Conservation (phyloP, 768 basidiomycete genomes). For the Hericium erinaceus region DNA sequence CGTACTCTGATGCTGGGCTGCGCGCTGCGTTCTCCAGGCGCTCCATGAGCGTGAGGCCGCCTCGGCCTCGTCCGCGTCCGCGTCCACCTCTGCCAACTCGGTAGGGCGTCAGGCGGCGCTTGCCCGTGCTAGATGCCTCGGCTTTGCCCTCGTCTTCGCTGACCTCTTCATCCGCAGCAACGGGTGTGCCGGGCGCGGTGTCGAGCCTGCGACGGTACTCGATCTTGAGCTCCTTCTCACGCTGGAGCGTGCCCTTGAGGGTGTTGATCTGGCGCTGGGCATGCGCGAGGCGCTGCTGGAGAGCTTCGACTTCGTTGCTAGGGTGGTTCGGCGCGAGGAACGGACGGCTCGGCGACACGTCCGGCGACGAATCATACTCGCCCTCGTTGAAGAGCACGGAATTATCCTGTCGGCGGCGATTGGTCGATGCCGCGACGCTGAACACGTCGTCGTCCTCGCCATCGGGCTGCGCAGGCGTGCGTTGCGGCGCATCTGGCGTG, state of each 20-base stretch:
- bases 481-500: slow-evolving; percentile 46
- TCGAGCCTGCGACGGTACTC: slow-evolving; percentile 47
- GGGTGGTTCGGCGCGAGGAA: slow-evolving; percentile 70
- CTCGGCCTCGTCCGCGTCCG: slow-evolving; percentile 11
- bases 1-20: slow-evolving; percentile 9
- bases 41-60: slow-evolving; percentile 12
- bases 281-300: slow-evolving; percentile 76
- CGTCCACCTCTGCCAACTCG: slow-evolving; percentile 11
- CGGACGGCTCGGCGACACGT: slow-evolving; percentile 48
- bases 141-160: slow-evolving; percentile 37
- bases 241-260: slow-evolving; percentile 65
- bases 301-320: slow-evolving; percentile 69
- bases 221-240: slow-evolving; percentile 78
- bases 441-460: slow-evolving; percentile 62
- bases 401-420: slow-evolving; percentile 47
- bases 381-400: slow-evolving; percentile 36
- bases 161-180: slow-evolving; percentile 33
- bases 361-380: slow-evolving; percentile 44
- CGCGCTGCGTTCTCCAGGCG: slow-evolving; percentile 13
- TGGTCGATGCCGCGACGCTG: slow-evolving; percentile 46
- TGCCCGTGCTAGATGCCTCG: slow-evolving; percentile 7
- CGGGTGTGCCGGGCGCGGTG: slow-evolving; percentile 32
- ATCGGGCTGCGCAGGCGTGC: slow-evolving; percentile 39
- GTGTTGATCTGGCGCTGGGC: slow-evolving; percentile 82
- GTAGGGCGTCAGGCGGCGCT: slow-evolving; percentile 8